A percentile compares a stretch with the other conserved stretches of the same genome.
Conservation (phyloP, 441 rosid genomes). For the Gossypium schwendimanii region DNA sequence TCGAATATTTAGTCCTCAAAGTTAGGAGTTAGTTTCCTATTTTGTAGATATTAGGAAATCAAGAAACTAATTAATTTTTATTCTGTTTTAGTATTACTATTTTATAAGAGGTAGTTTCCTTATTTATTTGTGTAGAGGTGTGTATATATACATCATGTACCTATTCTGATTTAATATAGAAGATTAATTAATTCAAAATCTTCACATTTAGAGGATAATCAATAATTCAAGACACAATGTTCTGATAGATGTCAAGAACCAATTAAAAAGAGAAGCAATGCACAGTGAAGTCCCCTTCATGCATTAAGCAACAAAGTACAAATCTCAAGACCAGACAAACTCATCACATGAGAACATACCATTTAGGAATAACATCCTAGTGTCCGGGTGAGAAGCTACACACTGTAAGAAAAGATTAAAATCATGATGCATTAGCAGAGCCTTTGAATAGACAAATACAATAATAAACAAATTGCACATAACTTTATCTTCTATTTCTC, state of each 20-base stretch:
- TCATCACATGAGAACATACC: slow-evolving; percentile 46
- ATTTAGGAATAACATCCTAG: slow-evolving; percentile 91
- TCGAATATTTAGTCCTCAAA: not conserved
- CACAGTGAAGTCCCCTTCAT: not conserved
- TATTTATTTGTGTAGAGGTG: not conserved
- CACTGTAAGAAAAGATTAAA: slow-evolving; percentile 50
- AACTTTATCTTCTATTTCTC: not conserved
- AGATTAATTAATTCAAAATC: not conserved
- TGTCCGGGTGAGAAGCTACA: slow-evolving; percentile 96
- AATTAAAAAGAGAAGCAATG: not conserved
- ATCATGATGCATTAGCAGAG: slow-evolving; percentile 10
- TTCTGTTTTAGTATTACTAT: not conserved
- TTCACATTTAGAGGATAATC: not conserved
- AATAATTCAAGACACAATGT: not conserved
- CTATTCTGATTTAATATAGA: not conserved
- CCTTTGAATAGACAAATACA: slow-evolving; percentile 12
- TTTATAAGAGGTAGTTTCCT: not conserved
- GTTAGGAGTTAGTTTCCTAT: not conserved
- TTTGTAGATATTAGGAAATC: not conserved
- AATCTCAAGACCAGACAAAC: slow-evolving; percentile 3
- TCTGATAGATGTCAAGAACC: not conserved
- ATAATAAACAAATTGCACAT: not conserved
- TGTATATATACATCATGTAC: not conserved
- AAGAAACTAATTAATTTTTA: not conserved
- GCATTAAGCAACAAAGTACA: not conserved